These are phyloP conservation scores for Aspergillus vadensis DNA, from an alignment of 2,329 filamentous ascomycete species.

Conservation along the genomic window DNA sequence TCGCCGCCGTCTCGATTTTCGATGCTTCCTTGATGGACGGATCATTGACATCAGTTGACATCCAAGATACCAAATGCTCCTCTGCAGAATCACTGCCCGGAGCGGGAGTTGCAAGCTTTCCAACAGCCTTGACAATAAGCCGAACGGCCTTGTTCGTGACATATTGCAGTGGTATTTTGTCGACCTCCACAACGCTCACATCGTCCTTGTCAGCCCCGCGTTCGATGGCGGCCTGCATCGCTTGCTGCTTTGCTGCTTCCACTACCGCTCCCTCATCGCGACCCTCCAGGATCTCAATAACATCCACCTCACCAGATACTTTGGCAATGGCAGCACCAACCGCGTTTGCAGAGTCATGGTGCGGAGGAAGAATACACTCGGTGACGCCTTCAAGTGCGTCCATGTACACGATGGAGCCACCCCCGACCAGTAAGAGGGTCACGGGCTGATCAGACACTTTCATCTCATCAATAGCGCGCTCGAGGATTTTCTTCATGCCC, in stretches of 20 bases:
- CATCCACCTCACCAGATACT: constrained; percentile 56
- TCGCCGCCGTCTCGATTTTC: not conserved
- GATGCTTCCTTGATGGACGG: not conserved
- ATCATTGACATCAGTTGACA: not conserved
- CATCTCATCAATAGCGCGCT: constrained; percentile 57
- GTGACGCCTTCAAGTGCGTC: constrained; percentile 53
- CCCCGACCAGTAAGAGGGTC: constrained; percentile 59
- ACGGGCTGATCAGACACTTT: constrained; percentile 58
- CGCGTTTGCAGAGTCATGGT: constrained; percentile 60
- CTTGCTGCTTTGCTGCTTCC: constrained; percentile 25
- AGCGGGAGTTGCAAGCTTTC: not conserved
- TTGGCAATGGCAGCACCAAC: constrained; percentile 63
- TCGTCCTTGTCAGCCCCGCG: constrained; percentile 33
- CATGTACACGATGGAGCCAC: constrained; percentile 57
- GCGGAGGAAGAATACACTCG: constrained; percentile 54
- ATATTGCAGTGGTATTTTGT: constrained; percentile 44
- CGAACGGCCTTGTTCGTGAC: constrained; percentile 45
- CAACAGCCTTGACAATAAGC: constrained; percentile 41
- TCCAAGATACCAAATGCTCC: not conserved
- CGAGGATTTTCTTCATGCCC: constrained; percentile 46
- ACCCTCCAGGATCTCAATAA: constrained; percentile 51
- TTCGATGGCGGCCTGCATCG: constrained; percentile 24
- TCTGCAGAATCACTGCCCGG: constrained; percentile 12
- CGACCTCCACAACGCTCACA: constrained; percentile 48
- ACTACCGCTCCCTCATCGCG: constrained; percentile 24